A percentile compares a stretch with the other conserved stretches of the same genome.
These are phyloP conservation scores for Microbotryum saponariae DNA, from an alignment of 1,284 basidiomycete species.

Conservation along the genomic window DNA sequence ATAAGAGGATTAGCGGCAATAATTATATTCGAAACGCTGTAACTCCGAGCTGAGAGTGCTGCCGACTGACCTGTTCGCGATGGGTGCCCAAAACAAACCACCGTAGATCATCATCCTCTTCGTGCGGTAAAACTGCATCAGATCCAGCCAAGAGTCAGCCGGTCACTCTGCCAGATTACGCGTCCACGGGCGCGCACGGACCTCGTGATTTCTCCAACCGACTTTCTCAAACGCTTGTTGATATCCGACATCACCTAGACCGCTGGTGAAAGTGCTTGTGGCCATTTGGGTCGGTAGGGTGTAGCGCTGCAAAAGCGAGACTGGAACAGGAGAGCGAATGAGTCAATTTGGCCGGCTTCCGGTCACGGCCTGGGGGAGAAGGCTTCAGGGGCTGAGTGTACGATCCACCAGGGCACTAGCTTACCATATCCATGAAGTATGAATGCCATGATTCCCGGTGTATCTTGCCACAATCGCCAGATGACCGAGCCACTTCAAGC, in stretches of 20 bases:
- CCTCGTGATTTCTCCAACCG: constrained; percentile 16
- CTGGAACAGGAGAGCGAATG: too few species aligned
- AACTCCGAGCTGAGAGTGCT: not conserved
- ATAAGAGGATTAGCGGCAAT: too few species aligned
- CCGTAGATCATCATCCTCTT: constrained; percentile 29
- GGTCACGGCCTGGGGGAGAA: not conserved
- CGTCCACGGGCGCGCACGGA: constrained; percentile 3
- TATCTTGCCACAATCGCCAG: too few species aligned
- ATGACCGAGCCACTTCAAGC: too few species aligned
- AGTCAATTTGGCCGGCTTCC: not conserved
- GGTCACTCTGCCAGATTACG: not conserved
- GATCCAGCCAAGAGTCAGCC: not conserved
- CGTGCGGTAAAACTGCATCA: constrained; percentile 27
- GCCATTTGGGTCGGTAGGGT: constrained; percentile 34
- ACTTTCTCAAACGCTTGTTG: constrained; percentile 18
- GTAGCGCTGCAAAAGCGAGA: constrained; percentile 18
- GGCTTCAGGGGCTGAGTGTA: too few species aligned
- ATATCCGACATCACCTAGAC: constrained; percentile 22
- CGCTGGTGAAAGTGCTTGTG: constrained; percentile 16
- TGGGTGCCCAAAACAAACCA: constrained; percentile 27
- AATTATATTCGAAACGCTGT: too few species aligned
- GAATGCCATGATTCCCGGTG: constrained; percentile 14
- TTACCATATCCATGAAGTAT: constrained; percentile 21
- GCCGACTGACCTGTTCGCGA: constrained; percentile 11
- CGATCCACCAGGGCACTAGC: not conserved